Conservation (phyloP, 2,329 filamentous ascomycete genomes). For the Diaporthe capsici region DNA sequence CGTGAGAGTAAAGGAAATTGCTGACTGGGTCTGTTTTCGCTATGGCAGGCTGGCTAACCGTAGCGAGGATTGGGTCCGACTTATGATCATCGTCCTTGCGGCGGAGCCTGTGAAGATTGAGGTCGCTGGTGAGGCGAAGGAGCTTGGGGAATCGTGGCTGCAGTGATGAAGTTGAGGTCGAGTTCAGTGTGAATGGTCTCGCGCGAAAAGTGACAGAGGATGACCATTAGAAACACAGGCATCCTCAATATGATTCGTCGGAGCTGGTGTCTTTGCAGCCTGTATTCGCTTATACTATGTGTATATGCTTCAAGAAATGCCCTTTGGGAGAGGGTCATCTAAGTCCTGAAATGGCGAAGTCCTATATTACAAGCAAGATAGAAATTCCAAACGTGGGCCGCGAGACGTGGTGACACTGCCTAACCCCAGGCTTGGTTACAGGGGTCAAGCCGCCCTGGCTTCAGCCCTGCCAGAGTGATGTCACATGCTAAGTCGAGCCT, state of each 20-base stretch:
- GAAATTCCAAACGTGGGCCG: neutral
- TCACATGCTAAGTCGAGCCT: constrained; percentile 38
- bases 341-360: neutral
- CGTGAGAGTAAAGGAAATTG: neutral
- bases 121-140: constrained; percentile 25
- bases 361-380: neutral
- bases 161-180: constrained; percentile 12
- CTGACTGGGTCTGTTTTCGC: neutral
- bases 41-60: constrained; percentile 37
- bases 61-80: constrained; percentile 38
- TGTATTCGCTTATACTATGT: neutral
- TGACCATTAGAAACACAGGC: no score
- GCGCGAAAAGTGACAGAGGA: no score
- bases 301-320: neutral
- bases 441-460: neutral
- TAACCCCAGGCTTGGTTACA: neutral
- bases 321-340: neutral
- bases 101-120: constrained; percentile 18
- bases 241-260: no score
- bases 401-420: no score
- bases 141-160: constrained; percentile 38
- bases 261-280: no score
- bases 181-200: neutral
- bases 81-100: constrained; percentile 32
- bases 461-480: constrained; percentile 37